Percentiles rank a stretch among this genome's conserved stretches.
phyloP scores from a whole-genome alignment of 495 filamentous ascomycete genomes.

The Penicillium salamii region DNA sequence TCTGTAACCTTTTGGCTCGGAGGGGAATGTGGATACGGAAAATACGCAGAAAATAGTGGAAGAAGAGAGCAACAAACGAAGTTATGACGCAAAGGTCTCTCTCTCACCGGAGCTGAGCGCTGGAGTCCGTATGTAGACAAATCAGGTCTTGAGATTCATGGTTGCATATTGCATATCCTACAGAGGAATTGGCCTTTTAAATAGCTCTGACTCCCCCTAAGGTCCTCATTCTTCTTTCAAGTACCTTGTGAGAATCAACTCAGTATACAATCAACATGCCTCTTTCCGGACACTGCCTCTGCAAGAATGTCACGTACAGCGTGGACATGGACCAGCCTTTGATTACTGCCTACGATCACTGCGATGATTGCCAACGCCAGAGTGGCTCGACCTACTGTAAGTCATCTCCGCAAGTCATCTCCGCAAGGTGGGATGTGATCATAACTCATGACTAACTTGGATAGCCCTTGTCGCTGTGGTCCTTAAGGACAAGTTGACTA shows the following conservation, averaged over 20 bases:
- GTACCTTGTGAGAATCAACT: conserved; percentile 33
- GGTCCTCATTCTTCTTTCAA: conserved; percentile 27
- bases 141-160: not conserved
- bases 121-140: not conserved
- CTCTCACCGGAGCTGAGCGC: too few species aligned
- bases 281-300: conserved; percentile 68
- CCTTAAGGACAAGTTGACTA: conserved; percentile 57
- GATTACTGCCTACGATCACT: conserved; percentile 64
- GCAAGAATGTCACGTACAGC: conserved; percentile 64
- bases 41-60: too few species aligned
- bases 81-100: too few species aligned
- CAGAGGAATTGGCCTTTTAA: too few species aligned
- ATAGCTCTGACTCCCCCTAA: conserved; percentile 22
- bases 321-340: conserved; percentile 53
- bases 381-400: conserved; percentile 66
- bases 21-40: not conserved
- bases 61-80: too few species aligned
- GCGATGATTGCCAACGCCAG: conserved; percentile 71
- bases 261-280: conserved; percentile 58
- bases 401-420: not conserved
- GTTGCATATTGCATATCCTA: too few species aligned
- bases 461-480: conserved; percentile 64
- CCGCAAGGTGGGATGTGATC: too few species aligned
- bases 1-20: too few species aligned
- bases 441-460: not conserved